A percentile compares a stretch with the other conserved stretches of the same genome.
These are phyloP conservation scores for Chlorella sorokiniana DNA, from an alignment of 139 green algal genomes.

Conservation along the genomic window DNA sequence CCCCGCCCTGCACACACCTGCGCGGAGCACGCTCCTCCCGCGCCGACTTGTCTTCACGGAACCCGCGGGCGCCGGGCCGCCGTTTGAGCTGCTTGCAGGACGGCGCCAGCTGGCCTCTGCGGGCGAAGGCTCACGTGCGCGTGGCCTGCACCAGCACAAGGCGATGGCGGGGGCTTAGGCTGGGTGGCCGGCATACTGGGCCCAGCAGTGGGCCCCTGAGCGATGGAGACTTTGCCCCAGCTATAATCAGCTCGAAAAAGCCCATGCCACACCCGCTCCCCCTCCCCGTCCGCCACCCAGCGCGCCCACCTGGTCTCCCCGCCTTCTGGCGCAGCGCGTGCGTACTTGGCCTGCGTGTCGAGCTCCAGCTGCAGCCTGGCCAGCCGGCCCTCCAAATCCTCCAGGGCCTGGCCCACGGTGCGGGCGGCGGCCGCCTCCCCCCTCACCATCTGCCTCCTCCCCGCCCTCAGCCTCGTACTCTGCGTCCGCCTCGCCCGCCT, in stretches of 20 bases:
- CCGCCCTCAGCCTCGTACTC: slow-evolving; percentile 45
- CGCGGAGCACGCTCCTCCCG: neutral
- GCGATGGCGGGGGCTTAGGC: neutral
- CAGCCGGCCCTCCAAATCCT: slow-evolving; percentile 34
- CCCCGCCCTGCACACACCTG: neutral
- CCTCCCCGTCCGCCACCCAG: neutral
- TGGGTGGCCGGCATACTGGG: neutral
- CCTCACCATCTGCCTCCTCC: slow-evolving; percentile 36
- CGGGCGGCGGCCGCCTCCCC: neutral
- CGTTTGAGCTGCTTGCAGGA: neutral
- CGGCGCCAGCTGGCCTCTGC: slow-evolving; percentile 8
- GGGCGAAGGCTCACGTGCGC: neutral
- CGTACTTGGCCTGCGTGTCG: slow-evolving; percentile 57
- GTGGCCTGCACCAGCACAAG: neutral
- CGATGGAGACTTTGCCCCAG: too few species aligned
- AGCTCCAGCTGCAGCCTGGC: slow-evolving; percentile 49
- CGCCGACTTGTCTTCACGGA: neutral
- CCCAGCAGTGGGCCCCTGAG: neutral
- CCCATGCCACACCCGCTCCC: too few species aligned
- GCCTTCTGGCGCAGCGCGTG: neutral
- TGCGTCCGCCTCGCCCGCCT: slow-evolving; percentile 46
- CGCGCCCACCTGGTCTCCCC: neutral
- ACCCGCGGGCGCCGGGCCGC: slow-evolving; percentile 5
- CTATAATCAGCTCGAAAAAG: neutral
- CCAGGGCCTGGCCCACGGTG: slow-evolving; percentile 32